A percentile compares a stretch with the other conserved stretches of the same genome.
These are phyloP conservation scores for Cercospora brassicicola DNA, from an alignment of 2,329 filamentous ascomycete genomes.

Conservation along the genomic window DNA sequence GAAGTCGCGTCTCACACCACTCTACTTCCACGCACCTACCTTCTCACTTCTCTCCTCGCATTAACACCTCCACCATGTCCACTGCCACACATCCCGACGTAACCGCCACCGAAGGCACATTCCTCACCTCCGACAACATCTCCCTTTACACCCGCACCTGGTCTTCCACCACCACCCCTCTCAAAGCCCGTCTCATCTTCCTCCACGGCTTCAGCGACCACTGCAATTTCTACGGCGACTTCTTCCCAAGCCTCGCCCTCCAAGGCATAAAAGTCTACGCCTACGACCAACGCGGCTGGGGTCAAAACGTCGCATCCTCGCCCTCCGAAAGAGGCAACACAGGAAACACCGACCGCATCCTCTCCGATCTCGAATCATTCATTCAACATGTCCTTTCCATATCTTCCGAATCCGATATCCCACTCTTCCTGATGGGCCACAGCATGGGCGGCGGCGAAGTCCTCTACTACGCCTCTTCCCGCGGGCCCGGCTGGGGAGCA, in stretches of 20 bases:
- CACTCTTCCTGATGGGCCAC: conserved; percentile 84
- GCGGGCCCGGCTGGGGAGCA: conserved; percentile 37
- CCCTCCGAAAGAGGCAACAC: conserved; percentile 72
- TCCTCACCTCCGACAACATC: conserved; percentile 53
- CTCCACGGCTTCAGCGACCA: conserved; percentile 91
- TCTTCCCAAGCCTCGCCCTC: conserved; percentile 69
- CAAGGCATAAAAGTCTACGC: conserved; percentile 72
- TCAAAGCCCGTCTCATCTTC: conserved; percentile 73
- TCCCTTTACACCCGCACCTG: conserved; percentile 64
- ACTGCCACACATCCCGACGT: conserved; percentile 13
- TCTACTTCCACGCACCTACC: background rate
- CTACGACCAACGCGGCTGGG: conserved; percentile 90
- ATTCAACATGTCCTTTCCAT: conserved; percentile 47
- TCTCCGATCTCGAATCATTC: conserved; percentile 77
- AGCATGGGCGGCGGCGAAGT: conserved; percentile 86
- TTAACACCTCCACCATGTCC: background rate
- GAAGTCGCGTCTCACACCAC: background rate
- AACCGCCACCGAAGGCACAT: conserved; percentile 52
- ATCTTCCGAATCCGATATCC: conserved; percentile 40
- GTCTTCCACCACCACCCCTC: conserved; percentile 53
- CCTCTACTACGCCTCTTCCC: conserved; percentile 57
- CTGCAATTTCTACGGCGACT: conserved; percentile 68
- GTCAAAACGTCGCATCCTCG: conserved; percentile 66
- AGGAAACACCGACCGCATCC: conserved; percentile 69
- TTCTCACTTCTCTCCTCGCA: background rate